Evolutionary conservation across 495 filamentous ascomycete species (phyloP).

Genomic region (Penicillium diatomitis): DNA sequence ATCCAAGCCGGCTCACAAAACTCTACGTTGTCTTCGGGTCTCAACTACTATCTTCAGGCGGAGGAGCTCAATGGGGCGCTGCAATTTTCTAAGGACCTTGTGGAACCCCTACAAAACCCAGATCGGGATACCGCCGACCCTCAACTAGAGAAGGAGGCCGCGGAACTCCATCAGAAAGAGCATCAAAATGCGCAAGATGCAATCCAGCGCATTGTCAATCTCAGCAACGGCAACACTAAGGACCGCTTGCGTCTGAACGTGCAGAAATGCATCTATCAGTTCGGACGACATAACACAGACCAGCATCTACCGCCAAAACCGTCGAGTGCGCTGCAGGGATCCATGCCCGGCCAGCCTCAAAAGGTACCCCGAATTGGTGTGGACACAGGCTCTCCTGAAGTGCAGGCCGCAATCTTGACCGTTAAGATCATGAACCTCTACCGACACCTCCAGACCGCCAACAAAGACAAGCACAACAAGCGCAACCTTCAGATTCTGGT

Average conservation of each 20-base stretch:
- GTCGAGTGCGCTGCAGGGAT: constrained; percentile 19
- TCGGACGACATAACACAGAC: constrained; percentile 92
- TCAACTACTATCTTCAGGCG: constrained; percentile 67
- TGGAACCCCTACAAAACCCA: constrained; percentile 39
- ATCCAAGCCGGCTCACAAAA: constrained; percentile 21
- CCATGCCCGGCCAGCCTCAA: constrained; percentile 19
- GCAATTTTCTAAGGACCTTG: constrained; percentile 52
- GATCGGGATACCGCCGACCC: constrained; percentile 36
- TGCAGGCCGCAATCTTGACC: constrained; percentile 95
- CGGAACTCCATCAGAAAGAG: constrained; percentile 19
- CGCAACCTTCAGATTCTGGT: constrained; percentile 76
- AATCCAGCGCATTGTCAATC: constrained; percentile 62
- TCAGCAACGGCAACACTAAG: constrained; percentile 65
- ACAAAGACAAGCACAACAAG: constrained; percentile 86
- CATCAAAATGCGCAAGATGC: constrained; percentile 45
- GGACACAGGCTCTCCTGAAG: constrained; percentile 89
- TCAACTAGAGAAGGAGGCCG: constrained; percentile 24
- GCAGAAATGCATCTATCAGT: constrained; percentile 72
- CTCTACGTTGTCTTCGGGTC: constrained; percentile 23
- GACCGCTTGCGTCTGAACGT: constrained; percentile 73
- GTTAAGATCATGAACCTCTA: constrained; percentile 81
- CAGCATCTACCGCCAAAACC: constrained; percentile 47
- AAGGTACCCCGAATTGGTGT: constrained; percentile 67
- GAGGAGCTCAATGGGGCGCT: constrained; percentile 56
- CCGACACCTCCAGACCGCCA: constrained; percentile 42